Percentiles rank a stretch among this genome's conserved stretches.
These are phyloP conservation scores for Calendula officinalis DNA, from an alignment of 129 eudicot genomes.

Conservation along the genomic window DNA sequence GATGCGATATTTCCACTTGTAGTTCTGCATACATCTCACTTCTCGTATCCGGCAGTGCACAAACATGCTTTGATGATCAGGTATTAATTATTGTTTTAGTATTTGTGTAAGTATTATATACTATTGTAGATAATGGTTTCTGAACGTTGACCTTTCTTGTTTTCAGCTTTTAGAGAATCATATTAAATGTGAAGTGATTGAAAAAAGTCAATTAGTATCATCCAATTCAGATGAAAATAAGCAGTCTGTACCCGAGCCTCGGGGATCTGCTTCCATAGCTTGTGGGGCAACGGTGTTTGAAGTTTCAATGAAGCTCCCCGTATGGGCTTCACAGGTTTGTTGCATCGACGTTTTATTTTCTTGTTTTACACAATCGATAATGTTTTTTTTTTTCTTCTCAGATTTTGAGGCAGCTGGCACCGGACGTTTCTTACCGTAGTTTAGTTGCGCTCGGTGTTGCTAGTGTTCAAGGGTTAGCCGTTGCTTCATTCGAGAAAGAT, in stretches of 20 bases:
- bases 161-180: slow-evolving; percentile 90
- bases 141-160: background rate
- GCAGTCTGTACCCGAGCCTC: slow-evolving; percentile 59
- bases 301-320: slow-evolving; percentile 84
- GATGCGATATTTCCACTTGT: slow-evolving; percentile 86
- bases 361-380: background rate
- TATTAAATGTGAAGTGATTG: slow-evolving; percentile 83
- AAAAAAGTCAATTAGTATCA: slow-evolving; percentile 56
- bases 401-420: slow-evolving; percentile 96
- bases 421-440: slow-evolving; percentile 73
- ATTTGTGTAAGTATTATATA: background rate
- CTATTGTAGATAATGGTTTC: no score
- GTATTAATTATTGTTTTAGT: slow-evolving; percentile 23
- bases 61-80: slow-evolving; percentile 98
- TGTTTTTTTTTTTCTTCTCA: slow-evolving; percentile 10
- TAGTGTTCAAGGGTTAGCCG: slow-evolving; percentile 88
- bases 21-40: slow-evolving; percentile 89
- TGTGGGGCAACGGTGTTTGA: slow-evolving; percentile 88
- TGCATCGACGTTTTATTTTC: background rate
- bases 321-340: slow-evolving; percentile 94
- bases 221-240: slow-evolving; percentile 46
- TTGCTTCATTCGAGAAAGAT: slow-evolving; percentile 90
- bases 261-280: slow-evolving; percentile 84
- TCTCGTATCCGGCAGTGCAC: slow-evolving; percentile 91
- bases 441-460: slow-evolving; percentile 92